Base-by-base conservation (phyloP, 1,284 basidiomycete species). In the Cryptococcus jaspeensis region DNA sequence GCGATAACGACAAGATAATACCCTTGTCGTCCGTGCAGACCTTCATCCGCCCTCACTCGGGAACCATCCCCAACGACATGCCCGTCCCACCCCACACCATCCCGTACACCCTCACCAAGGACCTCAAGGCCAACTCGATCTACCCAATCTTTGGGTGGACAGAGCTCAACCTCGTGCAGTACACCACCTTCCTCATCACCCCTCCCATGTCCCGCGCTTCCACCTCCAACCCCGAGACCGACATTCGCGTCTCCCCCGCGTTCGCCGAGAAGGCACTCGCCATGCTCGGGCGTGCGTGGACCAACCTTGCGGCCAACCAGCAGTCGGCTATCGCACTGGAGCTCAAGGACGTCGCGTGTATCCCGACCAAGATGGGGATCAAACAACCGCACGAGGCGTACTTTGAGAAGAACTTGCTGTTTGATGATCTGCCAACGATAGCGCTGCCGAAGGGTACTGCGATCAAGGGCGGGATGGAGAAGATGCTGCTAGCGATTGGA, bases 191-290 rank as follows among this genome's bases (percentile, higher is more conserved):
- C 74, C 75, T 96, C 43, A 60, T 80, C 18, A 83, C 83, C 38
- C 80, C 81, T 48, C 77, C 84, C 1, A 71, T 81, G 38, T 80
- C 82, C 1, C 70, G 76, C 37, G 73, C 77, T 7, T 66, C 73
- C 4, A 63, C 66, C 1, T 63, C 66, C 3, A 75, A 82, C 44
- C 71, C 80, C 0, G 84, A 86, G 50, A 83, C 84, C 51, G 87
- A 95, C 71, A 78, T 97, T 25, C 83, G 83, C 11, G 67, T 80
- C 7, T 90, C 88, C 0, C 78, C 88, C 0, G 72, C 79, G 9
- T 97, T 94, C 82, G 85, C 92, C 0, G 95, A 98, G 72, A 85
- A 85, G 40, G 87, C 96, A 1, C 78, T 99, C 11, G 75, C 73
- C 6, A 82, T 87, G 43, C 74, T 98, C 1, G 81, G 87, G 3